Percentiles rank a stretch among this genome's conserved stretches.
Evolutionary conservation across 2,329 filamentous ascomycete species (phyloP).

Genomic region (Didymella pomorum): DNA sequence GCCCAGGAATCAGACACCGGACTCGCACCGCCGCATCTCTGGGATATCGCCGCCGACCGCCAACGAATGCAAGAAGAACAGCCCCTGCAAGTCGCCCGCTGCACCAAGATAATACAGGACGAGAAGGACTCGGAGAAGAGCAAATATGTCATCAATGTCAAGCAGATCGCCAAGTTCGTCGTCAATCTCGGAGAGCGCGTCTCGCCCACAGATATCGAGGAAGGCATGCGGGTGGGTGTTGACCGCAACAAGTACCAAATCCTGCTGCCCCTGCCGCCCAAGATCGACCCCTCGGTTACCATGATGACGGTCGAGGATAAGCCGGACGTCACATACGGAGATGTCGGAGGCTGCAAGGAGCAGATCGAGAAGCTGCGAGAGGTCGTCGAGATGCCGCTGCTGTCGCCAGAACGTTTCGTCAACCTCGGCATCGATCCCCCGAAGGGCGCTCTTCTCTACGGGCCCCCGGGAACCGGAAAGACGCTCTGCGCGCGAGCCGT

Average conservation of each 20-base stretch:
- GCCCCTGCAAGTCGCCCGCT: slow-evolving; percentile 93
- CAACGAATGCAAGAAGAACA: slow-evolving; percentile 99
- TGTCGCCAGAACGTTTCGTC: slow-evolving; percentile 96
- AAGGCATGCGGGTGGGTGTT: slow-evolving; percentile 98
- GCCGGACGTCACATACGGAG: slow-evolving; percentile 97
- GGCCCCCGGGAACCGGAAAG: slow-evolving; percentile 97
- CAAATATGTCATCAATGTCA: slow-evolving; percentile 99
- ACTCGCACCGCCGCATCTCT: slow-evolving; percentile 96
- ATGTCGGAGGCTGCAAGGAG: slow-evolving; percentile 98
- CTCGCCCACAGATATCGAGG: slow-evolving; percentile 97
- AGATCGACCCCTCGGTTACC: slow-evolving; percentile 98
- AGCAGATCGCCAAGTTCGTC: slow-evolving; percentile 99
- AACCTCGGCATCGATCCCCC: slow-evolving; percentile 98
- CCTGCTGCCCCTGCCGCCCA: slow-evolving; percentile 91
- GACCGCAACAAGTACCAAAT: slow-evolving; percentile 99
- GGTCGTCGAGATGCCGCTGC: slow-evolving; percentile 96
- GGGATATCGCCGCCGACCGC: slow-evolving; percentile 96
- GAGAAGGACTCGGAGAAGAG: slow-evolving; percentile 96
- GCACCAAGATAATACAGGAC: slow-evolving; percentile 98
- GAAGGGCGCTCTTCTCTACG: slow-evolving; percentile 95
- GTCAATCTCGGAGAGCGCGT: slow-evolving; percentile 97
- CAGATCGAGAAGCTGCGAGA: slow-evolving; percentile 99
- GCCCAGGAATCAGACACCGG: slow-evolving; percentile 94
- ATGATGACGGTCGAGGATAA: slow-evolving; percentile 99
- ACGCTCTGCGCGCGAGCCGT: slow-evolving; percentile 97